Base-by-base conservation (phyloP, 2,329 filamentous ascomycete genomes). In the Teratosphaeria epicoccoides region DNA sequence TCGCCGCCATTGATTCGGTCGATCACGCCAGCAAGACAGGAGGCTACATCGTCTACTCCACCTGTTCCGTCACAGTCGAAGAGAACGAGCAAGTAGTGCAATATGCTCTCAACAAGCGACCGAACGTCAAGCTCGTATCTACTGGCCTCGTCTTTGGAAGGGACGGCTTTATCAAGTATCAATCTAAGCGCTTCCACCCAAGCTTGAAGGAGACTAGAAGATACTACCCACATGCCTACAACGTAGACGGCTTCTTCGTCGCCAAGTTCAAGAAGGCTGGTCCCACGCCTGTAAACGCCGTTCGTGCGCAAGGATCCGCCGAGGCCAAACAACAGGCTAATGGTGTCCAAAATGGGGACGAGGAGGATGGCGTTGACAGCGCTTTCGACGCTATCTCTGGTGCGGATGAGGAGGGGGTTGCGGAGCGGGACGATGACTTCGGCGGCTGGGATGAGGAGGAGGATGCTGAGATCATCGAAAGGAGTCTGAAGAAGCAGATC, bases 241-340 rank as follows among this genome's bases (percentile, higher is more conserved):
- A 96, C 72, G 89, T 98, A 28, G 93, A 97, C 68, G 93, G 93
- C 58, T 98, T 98, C 82, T 98, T 89, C 68, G 93, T 98, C 55
- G 88, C 89, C 64, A 98, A 98, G 71, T 86, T 98, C 73, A 90
- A 95, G 72, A 98, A 98, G 78, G 81, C 81, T 14, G 91, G 82
- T 0, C 85, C 88, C 2, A 87, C 86, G 40, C 84, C 87, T 1
- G 72, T 76, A 52, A 81, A 79, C 50, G 75, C 78, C 2, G 73
- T 78, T 7, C 63, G 66, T 49, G 67, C 70, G 50, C 69, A 70
- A 47, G 66, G 60, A 20, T 59, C 63, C 52, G 58, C 29, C 50
- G 63, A 62, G 33, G 61, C 61, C 43, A 62, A 64, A 57, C 58
- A 59, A 9, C 64, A 68, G 26, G 58, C 43, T 43, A 59, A 61